Base-by-base conservation (phyloP, 176 grass and related monocot genomes). In the Oropetium thomaeum region DNA sequence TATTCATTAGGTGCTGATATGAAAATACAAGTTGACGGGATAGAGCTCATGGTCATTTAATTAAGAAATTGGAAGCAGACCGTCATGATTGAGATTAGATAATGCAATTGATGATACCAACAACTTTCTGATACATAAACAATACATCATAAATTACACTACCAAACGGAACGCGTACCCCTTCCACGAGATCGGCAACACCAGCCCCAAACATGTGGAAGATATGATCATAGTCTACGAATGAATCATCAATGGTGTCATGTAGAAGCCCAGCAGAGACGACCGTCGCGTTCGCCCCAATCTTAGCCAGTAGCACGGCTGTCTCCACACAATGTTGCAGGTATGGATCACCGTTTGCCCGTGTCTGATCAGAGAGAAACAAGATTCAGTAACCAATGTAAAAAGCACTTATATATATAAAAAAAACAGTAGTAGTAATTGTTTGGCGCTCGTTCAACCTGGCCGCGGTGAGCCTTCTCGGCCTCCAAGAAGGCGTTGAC, bases 401-500 rank as follows among this genome's bases (percentile, higher is more conserved):
- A 43, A 83, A 37, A 49, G 2, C 2, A 30, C 35, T 20, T 15
- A 58, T n/a, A n/a, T n/a, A n/a, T n/a, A n/a, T n/a, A n/a, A n/a
- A n/a, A n/a, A n/a, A n/a, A n/a, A n/a, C n/a, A 34, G 28, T 70
- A 71, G 17, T 1, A 40, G 35, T 11, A 60, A 52, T 27, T 51
- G 6, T 37, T 8, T 65, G 67, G 10, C 32, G 31, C 61, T 65
- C 37, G 33, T 57, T 41, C 77, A 28, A 96, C 93, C 89, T 96
- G 93, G 19, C 89, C 87, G 15, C 83, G 83, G 84, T 99, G 96
- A 45, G 96, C 96, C 71, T 88, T 92, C 81, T 89, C 91, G 5
- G 96, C 96, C 86, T 95, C 91, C 53, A 86, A 82, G 76, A 99
- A 99, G 48, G 96, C 91, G 69, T 92, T 90, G 23, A 95, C 84